Conservation (phyloP, 2,329 filamentous ascomycete genomes). For the Aspergillus novoparasiticus region DNA sequence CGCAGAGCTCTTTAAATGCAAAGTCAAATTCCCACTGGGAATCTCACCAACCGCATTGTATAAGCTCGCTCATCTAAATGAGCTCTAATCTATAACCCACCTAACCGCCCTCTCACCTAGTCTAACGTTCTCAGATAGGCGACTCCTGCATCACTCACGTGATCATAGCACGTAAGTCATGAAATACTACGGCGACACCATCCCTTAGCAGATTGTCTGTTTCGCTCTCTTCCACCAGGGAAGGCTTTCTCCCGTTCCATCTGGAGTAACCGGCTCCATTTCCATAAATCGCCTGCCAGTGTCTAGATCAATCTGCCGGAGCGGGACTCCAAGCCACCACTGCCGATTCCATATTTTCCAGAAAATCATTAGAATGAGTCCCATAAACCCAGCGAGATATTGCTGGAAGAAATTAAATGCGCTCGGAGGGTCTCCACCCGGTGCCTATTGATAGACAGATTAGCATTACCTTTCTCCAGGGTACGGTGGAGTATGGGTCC, state of each 20-base stretch:
- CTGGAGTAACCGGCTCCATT: background rate
- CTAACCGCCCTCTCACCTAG: background rate
- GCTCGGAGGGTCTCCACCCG: background rate
- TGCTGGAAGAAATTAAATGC: background rate
- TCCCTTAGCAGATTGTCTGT: background rate
- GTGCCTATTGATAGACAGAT: background rate
- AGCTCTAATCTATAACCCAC: background rate
- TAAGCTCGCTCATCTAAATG: too few relatives aligned
- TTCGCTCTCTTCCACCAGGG: background rate
- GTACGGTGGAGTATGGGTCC: background rate
- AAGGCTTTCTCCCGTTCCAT: background rate
- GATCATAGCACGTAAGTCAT: background rate
- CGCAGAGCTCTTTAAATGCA: too few relatives aligned
- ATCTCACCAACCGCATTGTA: too few relatives aligned
- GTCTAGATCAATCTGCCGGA: background rate
- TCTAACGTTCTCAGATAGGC: too few relatives aligned
- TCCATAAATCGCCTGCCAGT: background rate
- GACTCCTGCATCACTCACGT: background rate
- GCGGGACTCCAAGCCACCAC: background rate
- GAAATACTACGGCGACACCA: background rate
- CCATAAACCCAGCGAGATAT: background rate
- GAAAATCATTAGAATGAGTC: background rate
- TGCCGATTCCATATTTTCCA: background rate
- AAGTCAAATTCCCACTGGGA: too few relatives aligned
- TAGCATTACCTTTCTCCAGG: background rate